These are phyloP conservation scores for Wallacemonas sp. DNA, from an alignment of 208 protist species.

Conservation along the genomic window DNA sequence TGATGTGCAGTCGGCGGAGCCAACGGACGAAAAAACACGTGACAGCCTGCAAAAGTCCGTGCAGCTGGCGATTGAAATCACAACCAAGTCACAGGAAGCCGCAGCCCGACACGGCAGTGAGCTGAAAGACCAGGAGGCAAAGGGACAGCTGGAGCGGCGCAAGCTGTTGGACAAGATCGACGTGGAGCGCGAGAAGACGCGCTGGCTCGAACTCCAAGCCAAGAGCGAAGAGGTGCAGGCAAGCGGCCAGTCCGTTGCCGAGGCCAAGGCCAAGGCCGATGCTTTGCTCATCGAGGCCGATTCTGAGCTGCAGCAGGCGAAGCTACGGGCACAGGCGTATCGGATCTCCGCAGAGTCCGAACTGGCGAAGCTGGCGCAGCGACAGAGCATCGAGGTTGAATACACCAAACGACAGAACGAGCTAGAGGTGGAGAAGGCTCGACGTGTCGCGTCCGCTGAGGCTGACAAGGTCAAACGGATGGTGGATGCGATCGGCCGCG, in stretches of 20 bases:
- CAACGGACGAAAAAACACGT: constrained; percentile 92
- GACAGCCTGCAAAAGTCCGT: constrained; percentile 97
- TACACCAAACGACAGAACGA: constrained; percentile 81
- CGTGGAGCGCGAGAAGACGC: constrained; percentile 79
- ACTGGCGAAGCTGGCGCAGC: constrained; percentile 78
- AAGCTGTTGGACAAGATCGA: constrained; percentile 89
- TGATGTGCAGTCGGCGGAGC: constrained; percentile 94
- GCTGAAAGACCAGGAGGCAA: constrained; percentile 92
- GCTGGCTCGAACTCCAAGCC: constrained; percentile 91
- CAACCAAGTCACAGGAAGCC: constrained; percentile 96
- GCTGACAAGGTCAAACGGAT: constrained; percentile 86
- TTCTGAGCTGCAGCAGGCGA: constrained; percentile 86
- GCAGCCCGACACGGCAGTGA: constrained; percentile 92
- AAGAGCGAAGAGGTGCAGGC: constrained; percentile 91
- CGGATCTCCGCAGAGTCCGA: constrained; percentile 85
- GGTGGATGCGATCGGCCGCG: constrained; percentile 86
- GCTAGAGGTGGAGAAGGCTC: constrained; percentile 84
- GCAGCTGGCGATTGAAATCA: constrained; percentile 98
- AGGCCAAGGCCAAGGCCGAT: constrained; percentile 91
- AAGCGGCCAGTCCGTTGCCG: constrained; percentile 89
- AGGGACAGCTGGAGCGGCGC: constrained; percentile 90
- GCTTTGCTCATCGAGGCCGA: constrained; percentile 89
- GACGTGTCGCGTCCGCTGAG: constrained; percentile 82
- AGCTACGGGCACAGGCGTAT: constrained; percentile 81
- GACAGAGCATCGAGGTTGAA: constrained; percentile 86